These are phyloP conservation scores for Protomyces pachydermus DNA, from an alignment of 1,139 yeast species.

Conservation along the genomic window DNA sequence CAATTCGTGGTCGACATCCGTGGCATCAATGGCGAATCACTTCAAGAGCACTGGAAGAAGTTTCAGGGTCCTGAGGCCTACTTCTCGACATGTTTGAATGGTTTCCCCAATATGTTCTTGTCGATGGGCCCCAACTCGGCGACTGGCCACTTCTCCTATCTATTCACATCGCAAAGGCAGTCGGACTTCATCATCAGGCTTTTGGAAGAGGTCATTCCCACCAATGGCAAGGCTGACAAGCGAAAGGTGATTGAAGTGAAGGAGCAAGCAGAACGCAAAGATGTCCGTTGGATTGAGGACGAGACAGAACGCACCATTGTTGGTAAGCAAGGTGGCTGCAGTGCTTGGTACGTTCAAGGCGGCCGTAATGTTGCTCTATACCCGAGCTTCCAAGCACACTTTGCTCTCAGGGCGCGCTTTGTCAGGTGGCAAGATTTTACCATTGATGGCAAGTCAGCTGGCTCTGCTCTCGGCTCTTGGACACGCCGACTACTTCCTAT, in stretches of 20 bases:
- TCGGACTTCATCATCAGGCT: slow-evolving; percentile 11
- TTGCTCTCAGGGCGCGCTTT: slow-evolving; percentile 5
- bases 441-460: slow-evolving; percentile 19
- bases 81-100: slow-evolving; percentile 11
- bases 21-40: slow-evolving; percentile 12
- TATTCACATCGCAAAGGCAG: slow-evolving; percentile 24
- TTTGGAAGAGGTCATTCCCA: slow-evolving; percentile 1
- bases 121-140: slow-evolving; percentile 26
- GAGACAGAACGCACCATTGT: slow-evolving; percentile 13
- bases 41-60: slow-evolving; percentile 11
- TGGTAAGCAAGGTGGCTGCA: slow-evolving; percentile 25
- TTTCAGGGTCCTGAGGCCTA: slow-evolving; percentile 20
- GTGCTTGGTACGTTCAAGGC: slow-evolving; percentile 15
- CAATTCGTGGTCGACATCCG: slow-evolving; percentile 18
- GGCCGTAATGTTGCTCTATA: slow-evolving; percentile 16
- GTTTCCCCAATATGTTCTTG: slow-evolving; percentile 27
- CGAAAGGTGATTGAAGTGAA: slow-evolving; percentile 20
- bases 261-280: slow-evolving; percentile 12
- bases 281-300: slow-evolving; percentile 19
- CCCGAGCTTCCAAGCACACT: slow-evolving; percentile 23
- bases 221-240: neutral
- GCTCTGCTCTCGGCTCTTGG: slow-evolving; percentile 16
- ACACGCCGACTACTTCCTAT: slow-evolving; percentile 9
- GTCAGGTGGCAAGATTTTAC: slow-evolving; percentile 23
- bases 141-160: slow-evolving; percentile 22